These are phyloP conservation scores for Fusarium tuaranense DNA, from an alignment of 2,329 filamentous ascomycete genomes.

Conservation along the genomic window DNA sequence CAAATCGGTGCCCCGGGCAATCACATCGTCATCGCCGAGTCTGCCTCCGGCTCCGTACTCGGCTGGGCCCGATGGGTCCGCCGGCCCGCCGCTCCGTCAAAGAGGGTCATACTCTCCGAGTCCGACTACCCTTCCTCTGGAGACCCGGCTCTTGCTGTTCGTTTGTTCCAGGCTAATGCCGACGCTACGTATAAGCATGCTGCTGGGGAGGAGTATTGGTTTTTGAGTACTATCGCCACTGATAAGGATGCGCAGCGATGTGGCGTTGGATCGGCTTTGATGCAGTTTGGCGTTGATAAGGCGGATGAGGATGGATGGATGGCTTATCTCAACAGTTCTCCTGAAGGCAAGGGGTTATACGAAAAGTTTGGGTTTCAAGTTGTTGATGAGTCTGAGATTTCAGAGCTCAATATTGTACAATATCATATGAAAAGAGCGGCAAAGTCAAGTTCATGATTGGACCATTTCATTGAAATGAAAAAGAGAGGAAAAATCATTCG, in stretches of 20 bases:
- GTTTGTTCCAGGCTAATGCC: constrained; percentile 54
- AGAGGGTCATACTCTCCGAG: constrained; percentile 33
- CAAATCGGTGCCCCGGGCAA: constrained; percentile 46
- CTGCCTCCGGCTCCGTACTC: constrained; percentile 24
- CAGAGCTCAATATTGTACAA: constrained; percentile 37
- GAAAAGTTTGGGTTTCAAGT: constrained; percentile 46
- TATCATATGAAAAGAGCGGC: constrained; percentile 48
- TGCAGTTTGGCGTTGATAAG: constrained; percentile 48
- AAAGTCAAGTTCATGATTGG: not conserved
- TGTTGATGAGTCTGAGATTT: constrained; percentile 34
- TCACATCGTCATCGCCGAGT: constrained; percentile 47
- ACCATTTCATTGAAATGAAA: not conserved
- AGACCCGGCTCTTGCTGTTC: constrained; percentile 49
- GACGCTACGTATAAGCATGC: constrained; percentile 42
- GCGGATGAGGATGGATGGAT: constrained; percentile 46
- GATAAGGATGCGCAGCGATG: constrained; percentile 45
- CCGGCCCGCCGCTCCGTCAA: constrained; percentile 35
- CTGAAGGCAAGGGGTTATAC: constrained; percentile 44
- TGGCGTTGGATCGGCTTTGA: constrained; percentile 49
- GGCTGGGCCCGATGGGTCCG: constrained; percentile 52
- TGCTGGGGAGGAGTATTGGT: constrained; percentile 46
- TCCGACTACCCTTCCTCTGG: constrained; percentile 40
- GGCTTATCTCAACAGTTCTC: constrained; percentile 46
- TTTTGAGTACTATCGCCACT: constrained; percentile 50
- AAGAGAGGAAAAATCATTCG: constrained; percentile 16